Conservation (phyloP, 176 grass and related monocot genomes). For the Luzula sylvatica region DNA sequence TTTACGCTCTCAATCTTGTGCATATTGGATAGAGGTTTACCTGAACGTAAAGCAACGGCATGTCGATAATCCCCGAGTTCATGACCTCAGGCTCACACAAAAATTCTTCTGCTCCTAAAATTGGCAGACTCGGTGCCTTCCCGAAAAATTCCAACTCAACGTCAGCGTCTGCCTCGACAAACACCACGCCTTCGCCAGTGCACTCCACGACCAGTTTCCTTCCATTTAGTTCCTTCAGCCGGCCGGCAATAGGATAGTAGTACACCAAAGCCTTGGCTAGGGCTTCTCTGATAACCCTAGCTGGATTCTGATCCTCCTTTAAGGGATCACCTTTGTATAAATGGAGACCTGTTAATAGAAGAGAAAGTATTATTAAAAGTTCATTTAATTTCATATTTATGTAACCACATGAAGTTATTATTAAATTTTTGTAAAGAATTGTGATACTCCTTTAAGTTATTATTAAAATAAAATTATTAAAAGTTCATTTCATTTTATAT, state of each 20-base stretch:
- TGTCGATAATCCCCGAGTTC: slow-evolving; percentile 24
- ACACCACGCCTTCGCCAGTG: slow-evolving; percentile 49
- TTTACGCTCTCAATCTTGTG: not conserved
- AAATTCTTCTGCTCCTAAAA: slow-evolving; percentile 28
- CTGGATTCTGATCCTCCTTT: slow-evolving; percentile 26
- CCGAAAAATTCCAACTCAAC: slow-evolving; percentile 37
- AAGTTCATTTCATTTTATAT: too few species aligned
- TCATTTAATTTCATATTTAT: too few species aligned
- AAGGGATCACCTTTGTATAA: slow-evolving; percentile 30
- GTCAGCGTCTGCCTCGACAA: slow-evolving; percentile 41
- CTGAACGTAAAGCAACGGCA: slow-evolving; percentile 33
- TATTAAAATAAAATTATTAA: too few species aligned
- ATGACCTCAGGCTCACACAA: slow-evolving; percentile 28
- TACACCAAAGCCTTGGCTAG: too few species aligned
- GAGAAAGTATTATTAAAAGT: too few species aligned
- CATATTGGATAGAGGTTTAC: not conserved
- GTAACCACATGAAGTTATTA: too few species aligned
- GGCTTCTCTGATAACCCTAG: slow-evolving; percentile 21
- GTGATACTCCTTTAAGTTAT: too few species aligned
- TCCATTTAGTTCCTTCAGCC: slow-evolving; percentile 20
- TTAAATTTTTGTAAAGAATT: too few species aligned
- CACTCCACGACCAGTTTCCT: slow-evolving; percentile 42
- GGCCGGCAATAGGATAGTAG: slow-evolving; percentile 47
- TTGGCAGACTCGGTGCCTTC: slow-evolving; percentile 27
- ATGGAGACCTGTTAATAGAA: too few species aligned